Base-by-base conservation (phyloP, 768 basidiomycete genomes). In the Pisolithus marmoratus region DNA sequence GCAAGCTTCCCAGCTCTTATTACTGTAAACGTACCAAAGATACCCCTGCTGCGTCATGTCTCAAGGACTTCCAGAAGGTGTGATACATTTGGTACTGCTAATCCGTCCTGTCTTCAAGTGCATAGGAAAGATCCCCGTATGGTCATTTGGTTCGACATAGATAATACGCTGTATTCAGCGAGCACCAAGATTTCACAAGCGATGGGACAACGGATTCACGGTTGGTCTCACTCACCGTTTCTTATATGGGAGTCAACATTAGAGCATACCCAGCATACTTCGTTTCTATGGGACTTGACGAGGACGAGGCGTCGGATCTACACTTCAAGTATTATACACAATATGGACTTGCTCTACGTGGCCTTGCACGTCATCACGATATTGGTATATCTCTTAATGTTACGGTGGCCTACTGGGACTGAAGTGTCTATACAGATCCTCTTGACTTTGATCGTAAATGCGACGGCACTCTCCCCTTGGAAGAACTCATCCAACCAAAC, bases 111-210 rank as follows among this genome's bases (percentile, higher is more conserved):
- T 46, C 51, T 55, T 57, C 41, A 60, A 36, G 24, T 3, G 5
- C 29, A 14, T 12, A 11, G 23, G 36, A 53, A 55, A 66, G 86
- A 88, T 73, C 75, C 79, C 37, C 80, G 83, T 14, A 67, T 67
- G 54, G 69, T 90, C 46, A 74, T 90, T 47, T 92, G 84, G 80
- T 81, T 93, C 54, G 90, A 92, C 62, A 89, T 93, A 53, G 91
- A 93, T 68, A 92, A 94, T 60, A 91, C 90, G 3, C 75, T 94
- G 15, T 94, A 93, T 65, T 87, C 89, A 8, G 81, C 87, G 1
- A 84, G 78, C 58, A 74, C 82, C 19, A 82, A 76, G 65, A 88
- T 93, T 48, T 82, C 84, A 4, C 80, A 87, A 55, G 83, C 79
- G 17, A 92, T 94, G 91, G 83, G 84, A 12, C 67, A 82, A 54